Conservation (phyloP, 2,329 filamentous ascomycete species). For the Waltergamsia citrina region DNA sequence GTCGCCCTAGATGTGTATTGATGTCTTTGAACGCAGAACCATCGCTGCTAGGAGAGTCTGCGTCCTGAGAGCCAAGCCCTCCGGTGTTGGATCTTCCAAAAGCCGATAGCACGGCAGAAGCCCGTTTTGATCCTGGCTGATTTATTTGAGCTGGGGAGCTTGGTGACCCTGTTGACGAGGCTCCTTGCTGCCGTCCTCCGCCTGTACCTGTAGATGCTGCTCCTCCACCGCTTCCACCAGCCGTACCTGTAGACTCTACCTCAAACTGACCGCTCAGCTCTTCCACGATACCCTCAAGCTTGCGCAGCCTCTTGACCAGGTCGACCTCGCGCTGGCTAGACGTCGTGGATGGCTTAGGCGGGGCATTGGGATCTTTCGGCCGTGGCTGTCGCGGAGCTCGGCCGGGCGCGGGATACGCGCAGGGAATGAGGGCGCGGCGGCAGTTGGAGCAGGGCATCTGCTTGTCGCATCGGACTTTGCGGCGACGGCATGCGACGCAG, state of each 20-base stretch:
- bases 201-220: slow-evolving; percentile 53
- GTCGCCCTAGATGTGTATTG: slow-evolving; percentile 48
- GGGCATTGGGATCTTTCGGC: slow-evolving; percentile 54
- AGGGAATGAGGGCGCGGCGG: slow-evolving; percentile 59
- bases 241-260: slow-evolving; percentile 31
- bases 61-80: too few species aligned
- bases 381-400: slow-evolving; percentile 60
- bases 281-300: slow-evolving; percentile 68
- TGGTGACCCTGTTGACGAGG: slow-evolving; percentile 16
- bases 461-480: slow-evolving; percentile 73
- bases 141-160: slow-evolving; percentile 3
- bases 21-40: slow-evolving; percentile 13
- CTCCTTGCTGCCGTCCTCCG: slow-evolving; percentile 29
- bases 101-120: too few species aligned
- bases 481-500: slow-evolving; percentile 39
- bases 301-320: slow-evolving; percentile 60
- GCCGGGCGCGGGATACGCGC: slow-evolving; percentile 65
- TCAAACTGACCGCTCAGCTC: slow-evolving; percentile 57
- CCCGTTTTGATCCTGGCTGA: too few species aligned
- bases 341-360: slow-evolving; percentile 40
- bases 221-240: slow-evolving; percentile 69
- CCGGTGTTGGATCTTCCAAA: too few species aligned
- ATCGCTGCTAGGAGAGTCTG: too few species aligned
- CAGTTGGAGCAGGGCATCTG: slow-evolving; percentile 69
- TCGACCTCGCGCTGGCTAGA: slow-evolving; percentile 58